A percentile compares a stretch with the other conserved stretches of the same genome.
Conservation (phyloP, 352 stramenopile genomes). For the Chrysophaeum taylorii region DNA sequence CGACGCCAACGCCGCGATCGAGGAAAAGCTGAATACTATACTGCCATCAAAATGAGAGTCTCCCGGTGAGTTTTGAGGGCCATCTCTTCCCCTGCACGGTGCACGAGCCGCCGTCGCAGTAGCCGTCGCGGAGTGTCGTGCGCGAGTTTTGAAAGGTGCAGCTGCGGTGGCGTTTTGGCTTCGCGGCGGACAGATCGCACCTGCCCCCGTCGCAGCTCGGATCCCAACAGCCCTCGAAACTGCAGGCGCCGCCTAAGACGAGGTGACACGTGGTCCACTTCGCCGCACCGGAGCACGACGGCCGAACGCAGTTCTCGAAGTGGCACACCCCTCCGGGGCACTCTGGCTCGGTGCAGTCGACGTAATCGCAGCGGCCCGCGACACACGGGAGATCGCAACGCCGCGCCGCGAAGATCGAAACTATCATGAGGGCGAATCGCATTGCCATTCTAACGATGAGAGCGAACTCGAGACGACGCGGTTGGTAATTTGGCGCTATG, state of each 20-base stretch:
- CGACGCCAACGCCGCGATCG: slow-evolving; percentile 89
- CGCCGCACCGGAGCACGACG: background rate
- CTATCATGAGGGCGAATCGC: no score
- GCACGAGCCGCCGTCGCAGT: slow-evolving; percentile 3
- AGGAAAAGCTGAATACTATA: slow-evolving; percentile 95
- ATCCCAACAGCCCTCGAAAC: background rate
- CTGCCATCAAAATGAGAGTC: background rate
- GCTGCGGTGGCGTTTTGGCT: background rate
- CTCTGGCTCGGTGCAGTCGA: background rate
- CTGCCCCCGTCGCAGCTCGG: background rate
- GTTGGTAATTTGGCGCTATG: no score
- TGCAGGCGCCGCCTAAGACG: background rate
- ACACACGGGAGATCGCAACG: background rate
- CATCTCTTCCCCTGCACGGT: background rate
- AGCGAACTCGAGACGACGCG: no score
- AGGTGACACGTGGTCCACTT: background rate
- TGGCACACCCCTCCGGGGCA: background rate
- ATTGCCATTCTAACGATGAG: no score
- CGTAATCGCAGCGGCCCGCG: background rate
- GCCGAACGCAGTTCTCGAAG: background rate
- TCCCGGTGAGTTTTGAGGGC: background rate
- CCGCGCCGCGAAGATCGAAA: no score
- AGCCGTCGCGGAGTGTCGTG: background rate
- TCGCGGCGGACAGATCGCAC: background rate
- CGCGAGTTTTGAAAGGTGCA: background rate